phyloP scores from a whole-genome alignment of 2,329 filamentous ascomycete species.

The Aureobasidium uvarum region DNA sequence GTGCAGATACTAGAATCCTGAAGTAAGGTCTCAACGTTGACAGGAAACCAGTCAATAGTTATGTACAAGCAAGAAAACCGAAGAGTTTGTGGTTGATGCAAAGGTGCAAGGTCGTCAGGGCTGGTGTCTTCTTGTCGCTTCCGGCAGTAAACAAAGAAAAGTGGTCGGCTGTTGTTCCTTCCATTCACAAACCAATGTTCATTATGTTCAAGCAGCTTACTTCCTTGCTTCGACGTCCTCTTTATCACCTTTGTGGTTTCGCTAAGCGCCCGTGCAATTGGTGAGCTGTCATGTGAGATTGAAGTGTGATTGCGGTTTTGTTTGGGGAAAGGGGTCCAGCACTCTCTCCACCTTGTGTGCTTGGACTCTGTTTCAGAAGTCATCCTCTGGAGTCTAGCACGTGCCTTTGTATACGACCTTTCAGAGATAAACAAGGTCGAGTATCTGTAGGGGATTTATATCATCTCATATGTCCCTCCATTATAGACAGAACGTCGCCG shows the following conservation, averaged over 20 bases:
- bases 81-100: not conserved
- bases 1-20: not conserved
- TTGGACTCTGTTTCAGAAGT: conserved; percentile 2
- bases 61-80: not conserved
- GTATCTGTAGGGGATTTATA: not conserved
- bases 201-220: not conserved
- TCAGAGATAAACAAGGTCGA: not conserved
- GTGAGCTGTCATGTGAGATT: conserved; percentile 17
- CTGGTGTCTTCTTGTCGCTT: not conserved
- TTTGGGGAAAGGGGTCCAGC: not conserved
- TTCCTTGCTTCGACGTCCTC: not conserved
- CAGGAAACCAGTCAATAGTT: not conserved
- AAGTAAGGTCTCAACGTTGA: not conserved
- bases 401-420: not conserved
- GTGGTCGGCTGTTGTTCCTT: not conserved
- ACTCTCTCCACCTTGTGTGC: conserved; percentile 7
- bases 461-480: too few species aligned
- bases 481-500: not conserved
- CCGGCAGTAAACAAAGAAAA: conserved; percentile 22
- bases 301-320: conserved; percentile 8
- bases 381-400: not conserved
- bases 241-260: not conserved
- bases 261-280: conserved; percentile 22
- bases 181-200: not conserved
- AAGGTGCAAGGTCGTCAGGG: not conserved